phyloP scores from a whole-genome alignment of 257 asterid genomes.

The Lycium ferocissimum region DNA sequence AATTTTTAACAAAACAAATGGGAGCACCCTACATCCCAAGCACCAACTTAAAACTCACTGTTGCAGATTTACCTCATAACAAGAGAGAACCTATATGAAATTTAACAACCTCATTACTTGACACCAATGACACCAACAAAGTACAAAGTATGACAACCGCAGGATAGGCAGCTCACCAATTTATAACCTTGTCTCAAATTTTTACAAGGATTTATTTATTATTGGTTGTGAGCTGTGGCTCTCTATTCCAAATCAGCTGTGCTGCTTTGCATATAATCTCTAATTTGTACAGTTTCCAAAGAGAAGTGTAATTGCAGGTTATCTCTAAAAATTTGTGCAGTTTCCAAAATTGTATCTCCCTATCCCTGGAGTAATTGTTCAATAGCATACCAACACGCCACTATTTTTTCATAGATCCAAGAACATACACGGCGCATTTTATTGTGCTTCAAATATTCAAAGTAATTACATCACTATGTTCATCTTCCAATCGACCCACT shows the following conservation, averaged over 20 bases:
- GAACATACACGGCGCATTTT: neutral
- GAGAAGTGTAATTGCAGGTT: neutral
- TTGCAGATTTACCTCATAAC: neutral
- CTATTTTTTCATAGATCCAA: neutral
- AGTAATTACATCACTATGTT: neutral
- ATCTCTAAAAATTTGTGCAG: neutral
- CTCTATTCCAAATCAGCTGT: neutral
- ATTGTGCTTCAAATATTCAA: neutral
- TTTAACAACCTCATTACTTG: neutral
- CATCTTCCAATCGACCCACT: neutral
- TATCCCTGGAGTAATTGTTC: neutral
- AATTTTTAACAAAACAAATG: slow-evolving; percentile 13
- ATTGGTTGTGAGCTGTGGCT: neutral
- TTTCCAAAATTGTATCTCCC: neutral
- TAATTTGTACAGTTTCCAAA: neutral
- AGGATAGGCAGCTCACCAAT: neutral
- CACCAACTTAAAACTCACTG: neutral
- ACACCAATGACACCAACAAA: neutral
- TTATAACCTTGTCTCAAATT: neutral
- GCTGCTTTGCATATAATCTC: neutral
- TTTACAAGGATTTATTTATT: neutral
- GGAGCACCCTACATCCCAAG: neutral
- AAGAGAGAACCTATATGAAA: neutral
- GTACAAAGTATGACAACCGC: neutral
- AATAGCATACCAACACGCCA: neutral